These are phyloP conservation scores for Exophiala viscosa DNA, from an alignment of 2,329 filamentous ascomycete genomes.

Conservation along the genomic window DNA sequence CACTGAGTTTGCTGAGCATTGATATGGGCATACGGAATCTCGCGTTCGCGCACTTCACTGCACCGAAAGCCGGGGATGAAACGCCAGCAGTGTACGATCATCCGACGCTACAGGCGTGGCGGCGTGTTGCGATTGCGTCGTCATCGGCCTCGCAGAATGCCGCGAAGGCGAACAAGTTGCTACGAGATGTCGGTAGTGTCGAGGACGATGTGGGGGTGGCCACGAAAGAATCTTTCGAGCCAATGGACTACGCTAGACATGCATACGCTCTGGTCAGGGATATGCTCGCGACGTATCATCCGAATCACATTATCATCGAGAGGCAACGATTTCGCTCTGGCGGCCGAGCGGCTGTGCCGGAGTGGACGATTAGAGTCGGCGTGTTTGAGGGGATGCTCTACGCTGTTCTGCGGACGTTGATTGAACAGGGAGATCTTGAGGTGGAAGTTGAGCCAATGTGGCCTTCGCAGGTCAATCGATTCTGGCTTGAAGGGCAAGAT, in stretches of 20 bases:
- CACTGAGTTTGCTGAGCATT: conserved; percentile 64
- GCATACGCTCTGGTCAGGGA: conserved; percentile 55
- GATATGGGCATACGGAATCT: conserved; percentile 83
- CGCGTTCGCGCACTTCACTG: conserved; percentile 62
- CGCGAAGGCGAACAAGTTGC: neutral
- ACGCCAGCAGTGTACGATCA: conserved; percentile 5
- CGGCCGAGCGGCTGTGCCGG: conserved; percentile 63
- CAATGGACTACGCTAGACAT: conserved; percentile 50
- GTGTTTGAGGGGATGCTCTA: conserved; percentile 79
- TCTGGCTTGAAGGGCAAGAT: conserved; percentile 45
- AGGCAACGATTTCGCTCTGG: conserved; percentile 62
- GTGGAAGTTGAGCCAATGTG: conserved; percentile 50
- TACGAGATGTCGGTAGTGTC: conserved; percentile 29
- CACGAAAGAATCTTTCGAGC: conserved; percentile 50
- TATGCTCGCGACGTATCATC: conserved; percentile 50
- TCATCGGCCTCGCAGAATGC: neutral
- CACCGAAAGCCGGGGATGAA: conserved; percentile 29
- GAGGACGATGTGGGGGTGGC: conserved; percentile 9
- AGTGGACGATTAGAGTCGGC: conserved; percentile 82
- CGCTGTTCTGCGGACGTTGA: conserved; percentile 60
- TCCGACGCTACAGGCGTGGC: conserved; percentile 36
- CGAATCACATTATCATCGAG: conserved; percentile 69
- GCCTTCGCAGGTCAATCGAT: conserved; percentile 55
- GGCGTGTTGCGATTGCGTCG: conserved; percentile 36
- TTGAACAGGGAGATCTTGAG: conserved; percentile 41